These are phyloP conservation scores for Calycina herbarum DNA, from an alignment of 2,329 filamentous ascomycete genomes.

Conservation along the genomic window DNA sequence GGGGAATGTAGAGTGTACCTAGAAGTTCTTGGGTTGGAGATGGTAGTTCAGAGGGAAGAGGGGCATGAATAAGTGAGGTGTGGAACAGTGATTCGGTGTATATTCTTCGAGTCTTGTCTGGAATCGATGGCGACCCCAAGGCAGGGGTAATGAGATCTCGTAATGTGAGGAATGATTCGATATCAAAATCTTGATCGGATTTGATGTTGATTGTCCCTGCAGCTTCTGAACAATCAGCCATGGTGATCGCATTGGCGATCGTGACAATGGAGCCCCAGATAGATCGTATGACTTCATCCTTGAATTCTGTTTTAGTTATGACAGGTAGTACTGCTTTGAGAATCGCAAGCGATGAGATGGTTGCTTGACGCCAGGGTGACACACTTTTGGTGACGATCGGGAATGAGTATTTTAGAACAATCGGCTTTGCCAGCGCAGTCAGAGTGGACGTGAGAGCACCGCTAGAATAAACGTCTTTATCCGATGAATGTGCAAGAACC, in stretches of 20 bases:
- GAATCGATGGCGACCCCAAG: slow-evolving; percentile 65
- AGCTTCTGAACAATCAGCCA: slow-evolving; percentile 57
- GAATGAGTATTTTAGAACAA: slow-evolving; percentile 80
- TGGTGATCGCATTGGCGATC: slow-evolving; percentile 68
- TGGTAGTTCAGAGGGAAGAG: slow-evolving; percentile 60
- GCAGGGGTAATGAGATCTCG: slow-evolving; percentile 71
- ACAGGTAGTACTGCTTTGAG: slow-evolving; percentile 65
- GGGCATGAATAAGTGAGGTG: slow-evolving; percentile 75
- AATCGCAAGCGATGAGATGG: slow-evolving; percentile 67
- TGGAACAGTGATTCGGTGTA: slow-evolving; percentile 78
- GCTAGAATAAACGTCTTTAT: slow-evolving; percentile 68
- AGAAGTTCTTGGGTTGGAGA: slow-evolving; percentile 54
- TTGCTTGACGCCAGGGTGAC: slow-evolving; percentile 79
- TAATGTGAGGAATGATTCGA: slow-evolving; percentile 68
- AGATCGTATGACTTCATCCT: slow-evolving; percentile 48
- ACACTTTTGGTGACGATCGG: slow-evolving; percentile 67
- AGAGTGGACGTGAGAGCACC: slow-evolving; percentile 67
- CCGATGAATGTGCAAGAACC: slow-evolving; percentile 57
- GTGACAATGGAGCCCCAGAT: slow-evolving; percentile 72
- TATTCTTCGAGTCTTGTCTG: slow-evolving; percentile 64
- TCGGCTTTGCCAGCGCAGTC: slow-evolving; percentile 65
- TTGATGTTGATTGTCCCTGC: slow-evolving; percentile 48
- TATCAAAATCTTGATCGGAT: slow-evolving; percentile 79
- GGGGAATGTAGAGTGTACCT: slow-evolving; percentile 60
- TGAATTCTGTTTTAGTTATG: slow-evolving; percentile 50